A percentile compares a stretch with the other conserved stretches of the same genome.
These are phyloP conservation scores for Bruguiera parviflora DNA, from an alignment of 345 rosid species.

Conservation along the genomic window DNA sequence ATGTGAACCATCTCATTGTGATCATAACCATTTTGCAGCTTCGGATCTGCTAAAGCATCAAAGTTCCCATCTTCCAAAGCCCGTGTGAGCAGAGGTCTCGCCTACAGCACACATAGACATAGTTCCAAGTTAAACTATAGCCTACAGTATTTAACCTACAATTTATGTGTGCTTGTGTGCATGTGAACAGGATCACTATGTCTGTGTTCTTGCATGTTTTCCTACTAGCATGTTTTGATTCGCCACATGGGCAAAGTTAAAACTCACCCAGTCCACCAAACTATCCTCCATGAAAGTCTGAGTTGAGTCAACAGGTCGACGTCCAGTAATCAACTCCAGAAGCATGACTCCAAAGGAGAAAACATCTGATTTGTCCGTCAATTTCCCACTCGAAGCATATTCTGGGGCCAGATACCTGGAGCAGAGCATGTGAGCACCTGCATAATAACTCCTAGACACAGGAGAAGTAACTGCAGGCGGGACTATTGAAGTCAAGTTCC, in stretches of 20 bases:
- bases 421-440: constrained; percentile 1
- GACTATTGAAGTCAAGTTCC: too few relatives aligned
- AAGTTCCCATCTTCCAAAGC: constrained; percentile 63
- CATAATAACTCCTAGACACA: background rate
- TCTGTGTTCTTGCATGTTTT: background rate
- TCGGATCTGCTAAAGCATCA: constrained; percentile 58
- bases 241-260: background rate
- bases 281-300: constrained; percentile 67
- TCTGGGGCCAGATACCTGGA: constrained; percentile 94
- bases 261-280: constrained; percentile 88
- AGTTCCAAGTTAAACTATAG: background rate
- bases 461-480: background rate
- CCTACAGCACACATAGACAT: constrained; percentile 38
- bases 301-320: constrained; percentile 64
- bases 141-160: background rate
- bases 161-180: background rate
- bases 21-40: constrained; percentile 52
- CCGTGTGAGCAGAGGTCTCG: constrained; percentile 63
- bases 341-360: constrained; percentile 92
- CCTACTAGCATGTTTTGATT: background rate
- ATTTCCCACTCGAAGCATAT: constrained; percentile 89
- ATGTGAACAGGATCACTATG: background rate
- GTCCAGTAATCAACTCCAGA: constrained; percentile 85
- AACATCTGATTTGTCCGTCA: constrained; percentile 80
- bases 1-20: constrained; percentile 68